Base-by-base conservation (phyloP, 345 rosid genomes). In the Sisymbrium altissimum region DNA sequence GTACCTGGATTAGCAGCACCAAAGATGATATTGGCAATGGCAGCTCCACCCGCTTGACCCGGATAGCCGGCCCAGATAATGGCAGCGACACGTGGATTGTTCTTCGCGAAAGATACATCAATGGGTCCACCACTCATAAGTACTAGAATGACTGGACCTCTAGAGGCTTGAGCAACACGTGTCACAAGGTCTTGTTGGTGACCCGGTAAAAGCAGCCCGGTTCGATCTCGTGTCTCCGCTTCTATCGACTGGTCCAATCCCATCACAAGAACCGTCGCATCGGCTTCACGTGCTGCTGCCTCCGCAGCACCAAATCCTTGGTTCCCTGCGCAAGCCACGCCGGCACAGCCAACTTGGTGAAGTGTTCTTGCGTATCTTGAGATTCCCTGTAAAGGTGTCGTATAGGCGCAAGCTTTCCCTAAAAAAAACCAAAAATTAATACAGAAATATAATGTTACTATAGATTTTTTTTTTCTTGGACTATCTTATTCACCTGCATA, bases 51-150 rank as follows among this genome's bases (percentile, higher is more conserved):
- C 3, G 88, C 96, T 76, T 95, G 96, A 56, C 99, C 99, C 2
- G 99, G 99, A 78, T 95, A 95, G 52, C 99, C 99, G n/a, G 87
- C 97, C 99, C 99, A 95, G 18, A 95, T 36, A 56, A 95, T 90
- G 53, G 96, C 91, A 23, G 89, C 74, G 3, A 95, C 45, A 49
- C 88, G 84, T n/a, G 86, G 89, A 49, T 92, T 79, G n/a, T 87
- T 64, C 67, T 95, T 95, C 6, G 99, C 99, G 43, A 95, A 89
- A 0, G 97, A 59, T 29, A 95, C 81, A 60, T 95, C 99, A 10
- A 95, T 50, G 0, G 99, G 97, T 4, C 99, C 97, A 7, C 97
- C 99, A 23, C 83, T 74, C 88, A 95, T 84, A 52, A 95, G 80
- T 6, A 95, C 96, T 50, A 95, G 39, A 43, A 90, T 68, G 18